phyloP scores from a whole-genome alignment of 73 alveolate genomes.

The Paramecium sonneborni region DNA sequence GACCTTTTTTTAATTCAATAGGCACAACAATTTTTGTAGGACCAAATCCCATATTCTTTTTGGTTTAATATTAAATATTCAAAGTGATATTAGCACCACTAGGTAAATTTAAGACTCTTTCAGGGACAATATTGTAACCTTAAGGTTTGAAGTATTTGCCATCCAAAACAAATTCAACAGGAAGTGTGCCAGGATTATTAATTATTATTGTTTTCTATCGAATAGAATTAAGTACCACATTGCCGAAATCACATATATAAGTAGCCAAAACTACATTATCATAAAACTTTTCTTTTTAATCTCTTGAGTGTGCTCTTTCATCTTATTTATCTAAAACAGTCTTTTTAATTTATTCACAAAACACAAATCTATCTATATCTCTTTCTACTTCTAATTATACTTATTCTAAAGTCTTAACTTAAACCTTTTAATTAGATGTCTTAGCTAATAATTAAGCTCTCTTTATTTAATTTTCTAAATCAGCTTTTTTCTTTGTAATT shows the following conservation, averaged over 20 bases:
- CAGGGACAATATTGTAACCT: conserved; percentile 87
- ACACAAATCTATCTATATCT: conserved; percentile 59
- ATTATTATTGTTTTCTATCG: conserved; percentile 76
- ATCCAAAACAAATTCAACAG: conserved; percentile 78
- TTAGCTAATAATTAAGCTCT: conserved; percentile 58
- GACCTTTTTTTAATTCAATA: conserved; percentile 94
- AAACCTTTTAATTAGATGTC: conserved; percentile 25
- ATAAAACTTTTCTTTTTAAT: conserved; percentile 51
- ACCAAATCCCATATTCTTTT: conserved; percentile 95
- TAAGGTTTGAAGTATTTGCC: conserved; percentile 71
- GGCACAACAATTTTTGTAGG: conserved; percentile 87
- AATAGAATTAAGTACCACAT: conserved; percentile 82
- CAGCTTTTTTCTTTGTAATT: conserved; percentile 61
- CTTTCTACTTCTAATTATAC: conserved; percentile 63
- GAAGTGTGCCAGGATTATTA: conserved; percentile 77
- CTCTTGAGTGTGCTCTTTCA: conserved; percentile 46
- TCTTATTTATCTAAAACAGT: conserved; percentile 54
- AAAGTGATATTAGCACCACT: conserved; percentile 73
- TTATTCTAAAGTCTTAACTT: conserved; percentile 55
- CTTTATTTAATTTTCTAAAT: conserved; percentile 40
- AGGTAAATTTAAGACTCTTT: conserved; percentile 75
- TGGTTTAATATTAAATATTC: conserved; percentile 80
- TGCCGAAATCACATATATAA: conserved; percentile 89
- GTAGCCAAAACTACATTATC: conserved; percentile 70
- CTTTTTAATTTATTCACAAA: conserved; percentile 56